Evolutionary conservation across 1,284 basidiomycete genomes (phyloP), one percentile per base, ranked within the genome.

Genomic region (Apiotrichum porosum): DNA sequence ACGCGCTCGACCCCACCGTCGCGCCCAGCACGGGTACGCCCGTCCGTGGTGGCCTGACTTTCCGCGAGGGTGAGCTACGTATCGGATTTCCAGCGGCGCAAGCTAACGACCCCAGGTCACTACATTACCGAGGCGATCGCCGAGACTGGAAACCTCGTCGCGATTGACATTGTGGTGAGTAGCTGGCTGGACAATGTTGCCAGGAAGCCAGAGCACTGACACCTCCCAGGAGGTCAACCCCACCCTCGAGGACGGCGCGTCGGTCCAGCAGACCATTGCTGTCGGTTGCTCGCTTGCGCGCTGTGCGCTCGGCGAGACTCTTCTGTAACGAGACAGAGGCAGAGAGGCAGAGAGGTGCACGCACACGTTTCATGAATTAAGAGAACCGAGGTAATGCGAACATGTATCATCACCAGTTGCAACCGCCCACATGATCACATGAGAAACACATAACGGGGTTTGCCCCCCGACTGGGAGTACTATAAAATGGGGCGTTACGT

Each of bases 41-140:
- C n/a, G 87, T 94, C 15, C 86, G 94, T 60, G 95, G 95, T 12
- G 95, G 95, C 13, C 76, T 99, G 53, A 94, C 88, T 14, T 99
- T 98, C 79, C 80, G 95, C 56, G 95, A 99, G 71, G 95, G 94
- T 10, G 88, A 93, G 74, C 95, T 72, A 70, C 73, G 19, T 0
- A 19, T 19, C 19, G 15, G 15, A 13, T 28, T 32, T 37, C 28
- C 14, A 8, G 8, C 28, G 8, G 28, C 28, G 9, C 14, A 21
- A 5, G 41, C 41, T 37, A 15, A 40, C 33, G 28, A 37, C 28
- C 5, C 8, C 40, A 60, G 63, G 65, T 13, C 75, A 76, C 61
- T 79, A 94, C 73, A 95, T 97, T 65, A 93, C 89, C 67, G 95
- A 98, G 75, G 85, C 88, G 4, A 81, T 98, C 37, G 84, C 84